Evolutionary conservation across 2,329 filamentous ascomycete species (phyloP), one percentile per base, ranked within the genome.

Genomic region (Pseudogymnoascus sp.): DNA sequence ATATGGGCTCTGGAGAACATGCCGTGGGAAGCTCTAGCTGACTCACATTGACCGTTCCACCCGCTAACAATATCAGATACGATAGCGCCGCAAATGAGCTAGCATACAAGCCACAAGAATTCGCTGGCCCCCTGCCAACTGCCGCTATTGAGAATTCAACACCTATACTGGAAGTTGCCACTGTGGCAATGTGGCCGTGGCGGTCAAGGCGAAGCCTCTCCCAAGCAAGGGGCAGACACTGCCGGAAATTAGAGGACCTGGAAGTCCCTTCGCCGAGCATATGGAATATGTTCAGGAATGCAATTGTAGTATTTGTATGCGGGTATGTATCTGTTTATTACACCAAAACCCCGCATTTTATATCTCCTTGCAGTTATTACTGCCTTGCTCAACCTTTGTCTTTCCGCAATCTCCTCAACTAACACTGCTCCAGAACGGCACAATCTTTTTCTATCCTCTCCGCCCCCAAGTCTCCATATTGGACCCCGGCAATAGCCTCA

Each of bases 101-200:
- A 34, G 51, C n/a, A 57, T 57, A 34, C 29, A 34, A 34, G 16
- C 29, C 29, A 6, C 29, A 34, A 12, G 51, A 21, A 57, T 57
- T 34, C 7, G 10, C 29, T 1, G 51, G 51, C n/a, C 5, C 29
- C 6, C 18, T 57, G n/a, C 51, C 51, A 18, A 14, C 29, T 57
- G 29, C n/a, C 26, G n/a, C 4, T 18, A 3, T 57, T 34, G 29
- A 18, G 51, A 57, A 34, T 16, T 31, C 16, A n/a, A 57, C n/a
- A 61, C 21, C 2, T 71, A 70, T 42, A 54, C 67, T 42, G 70
- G 68, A 12, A 66, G 67, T 21, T 73, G 70, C 39, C 69, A 72
- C 60, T 73, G 71, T 62, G 68, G 67, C 21, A 65, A 64, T 26
- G 63, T 71, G n/a, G 63, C 60, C 8, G 69, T 66, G 57, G 65